phyloP scores from a whole-genome alignment of 139 green algal genomes.

The Picocystis salinarum region DNA sequence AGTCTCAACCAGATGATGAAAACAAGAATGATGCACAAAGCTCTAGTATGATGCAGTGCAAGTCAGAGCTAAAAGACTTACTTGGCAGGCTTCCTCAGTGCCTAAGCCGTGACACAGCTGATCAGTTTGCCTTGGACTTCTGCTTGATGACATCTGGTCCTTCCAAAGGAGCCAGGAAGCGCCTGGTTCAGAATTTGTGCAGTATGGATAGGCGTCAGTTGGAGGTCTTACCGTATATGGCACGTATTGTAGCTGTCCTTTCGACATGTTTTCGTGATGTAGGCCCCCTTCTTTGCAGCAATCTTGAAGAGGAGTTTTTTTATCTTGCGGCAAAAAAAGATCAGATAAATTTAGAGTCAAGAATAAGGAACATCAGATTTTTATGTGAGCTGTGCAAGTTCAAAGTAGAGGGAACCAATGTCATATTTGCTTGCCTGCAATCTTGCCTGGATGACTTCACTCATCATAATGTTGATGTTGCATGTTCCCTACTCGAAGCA shows the following conservation, averaged over 20 bases:
- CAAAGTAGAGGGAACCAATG: conserved; percentile 11
- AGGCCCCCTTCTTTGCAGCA: conserved; percentile 7
- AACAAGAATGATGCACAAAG: too few species aligned
- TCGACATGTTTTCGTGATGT: conserved; percentile 60
- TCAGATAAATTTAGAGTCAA: conserved; percentile 39
- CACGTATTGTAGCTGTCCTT: conserved; percentile 57
- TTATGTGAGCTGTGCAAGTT: conserved; percentile 85
- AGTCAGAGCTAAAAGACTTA: conserved; percentile 34
- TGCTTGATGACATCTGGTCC: conserved; percentile 64
- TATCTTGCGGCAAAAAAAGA: conserved; percentile 39
- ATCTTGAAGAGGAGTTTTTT: conserved; percentile 58
- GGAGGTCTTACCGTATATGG: conserved; percentile 46
- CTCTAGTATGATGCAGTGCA: neutral
- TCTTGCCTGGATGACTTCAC: conserved; percentile 71
- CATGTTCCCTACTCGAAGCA: conserved; percentile 63
- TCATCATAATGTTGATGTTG: conserved; percentile 65
- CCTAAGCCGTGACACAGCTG: conserved; percentile 50
- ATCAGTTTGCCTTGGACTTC: conserved; percentile 68
- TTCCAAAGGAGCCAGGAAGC: conserved; percentile 42
- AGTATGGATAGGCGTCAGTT: conserved; percentile 36
- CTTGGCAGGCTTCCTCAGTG: conserved; percentile 41
- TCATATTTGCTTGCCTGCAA: conserved; percentile 23
- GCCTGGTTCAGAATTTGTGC: conserved; percentile 38
- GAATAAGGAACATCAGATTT: conserved; percentile 58
- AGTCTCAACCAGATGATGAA: too few species aligned